Conservation (phyloP, 257 asterid genomes). For the Schizonepeta tenuifolia region DNA sequence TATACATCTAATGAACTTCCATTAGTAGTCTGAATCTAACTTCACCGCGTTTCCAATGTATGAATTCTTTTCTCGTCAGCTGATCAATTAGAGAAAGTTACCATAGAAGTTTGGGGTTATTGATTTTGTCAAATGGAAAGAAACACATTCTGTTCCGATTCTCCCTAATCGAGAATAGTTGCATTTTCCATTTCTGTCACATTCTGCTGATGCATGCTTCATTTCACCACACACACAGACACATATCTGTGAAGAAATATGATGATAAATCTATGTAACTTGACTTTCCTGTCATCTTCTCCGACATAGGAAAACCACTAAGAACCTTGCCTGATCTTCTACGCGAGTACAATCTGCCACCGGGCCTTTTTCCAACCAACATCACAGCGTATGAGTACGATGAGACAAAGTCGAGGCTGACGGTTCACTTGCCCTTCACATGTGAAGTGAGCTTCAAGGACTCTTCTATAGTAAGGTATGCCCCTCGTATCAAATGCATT, state of each 20-base stretch:
- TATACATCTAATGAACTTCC: neutral
- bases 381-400: conserved; percentile 68
- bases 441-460: conserved; percentile 84
- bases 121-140: neutral
- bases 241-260: neutral
- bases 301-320: conserved; percentile 54
- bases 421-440: conserved; percentile 66
- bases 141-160: neutral
- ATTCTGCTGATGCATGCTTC: neutral
- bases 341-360: conserved; percentile 68
- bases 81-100: neutral
- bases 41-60: neutral
- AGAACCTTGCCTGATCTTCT: conserved; percentile 68
- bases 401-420: conserved; percentile 59
- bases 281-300: neutral
- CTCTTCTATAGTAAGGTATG: conserved; percentile 58
- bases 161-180: neutral
- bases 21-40: neutral
- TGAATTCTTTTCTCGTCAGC: neutral
- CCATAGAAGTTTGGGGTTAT: neutral
- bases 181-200: neutral
- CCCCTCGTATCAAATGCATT: conserved; percentile 68
- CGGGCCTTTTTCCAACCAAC: conserved; percentile 71
- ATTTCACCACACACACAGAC: neutral
- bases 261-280: neutral